Base-by-base conservation (phyloP, 352 stramenopile species). In the Phytophthora lateralis region DNA sequence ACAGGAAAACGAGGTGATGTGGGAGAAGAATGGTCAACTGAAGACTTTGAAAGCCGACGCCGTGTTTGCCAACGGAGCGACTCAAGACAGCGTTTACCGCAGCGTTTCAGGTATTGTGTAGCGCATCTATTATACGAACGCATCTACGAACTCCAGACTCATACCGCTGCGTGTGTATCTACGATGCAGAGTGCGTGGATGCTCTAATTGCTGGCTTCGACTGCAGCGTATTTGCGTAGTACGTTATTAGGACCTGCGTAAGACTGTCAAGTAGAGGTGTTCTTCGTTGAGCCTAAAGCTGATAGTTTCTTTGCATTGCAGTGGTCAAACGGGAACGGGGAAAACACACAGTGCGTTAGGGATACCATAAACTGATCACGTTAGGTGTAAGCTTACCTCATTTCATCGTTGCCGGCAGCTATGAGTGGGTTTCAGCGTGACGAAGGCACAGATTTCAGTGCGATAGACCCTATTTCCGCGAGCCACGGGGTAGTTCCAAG, bases 161-260 rank as follows among this genome's bases (percentile, higher is more conserved):
- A 24, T 24, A 24, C 1, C 21, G 30, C 20, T 38, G 8, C 18
- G 49, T 21, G 32, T 27, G 17, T 18, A 39, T 52, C 6, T 41
- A 44, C 44, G 14, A 45, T 34, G 4, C 39, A 90, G 81, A 89
- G 27, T 88, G 81, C 49, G 63, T 91, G 14, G 66, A 87, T 42
- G 71, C 71, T 9, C 62, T 91, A 29, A 65, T 91, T 29, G 71
- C 78, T 37, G 81, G 81, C 26, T 91, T 81, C 54, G 79, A 91
- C 51, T 89, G 81, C 71, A 89, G 79, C 29, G 71, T 91, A 0
- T 87, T 91, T 59, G 81, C 79, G 12, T 91, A 91, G 79, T 91
- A 69, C 37, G 75, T 71, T 24, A 10, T 15, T 18, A 17, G n/a
- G 11, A 9, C 20, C 17, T 42, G 4, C 10, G 3, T 17, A 41